Evolutionary conservation across 106 monocot species (phyloP).

Genomic region (Dendrobium nobile): DNA sequence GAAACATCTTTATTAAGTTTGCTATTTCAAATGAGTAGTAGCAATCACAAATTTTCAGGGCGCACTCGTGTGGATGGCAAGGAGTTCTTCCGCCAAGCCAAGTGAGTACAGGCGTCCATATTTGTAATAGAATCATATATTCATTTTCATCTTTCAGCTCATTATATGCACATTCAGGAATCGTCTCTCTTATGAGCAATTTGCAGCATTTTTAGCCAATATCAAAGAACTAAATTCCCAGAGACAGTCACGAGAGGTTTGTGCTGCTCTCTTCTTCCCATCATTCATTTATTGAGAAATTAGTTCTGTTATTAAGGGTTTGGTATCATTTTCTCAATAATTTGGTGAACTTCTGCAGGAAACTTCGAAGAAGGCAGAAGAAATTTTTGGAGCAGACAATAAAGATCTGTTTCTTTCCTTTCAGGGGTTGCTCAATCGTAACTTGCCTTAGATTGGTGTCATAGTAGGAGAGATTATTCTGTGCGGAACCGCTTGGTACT

Average conservation of each 20-base stretch:
- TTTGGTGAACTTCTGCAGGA: conserved; percentile 26
- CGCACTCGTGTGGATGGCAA: conserved; percentile 83
- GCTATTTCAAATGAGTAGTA: background rate
- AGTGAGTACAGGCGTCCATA: conserved; percentile 28
- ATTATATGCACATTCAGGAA: conserved; percentile 32
- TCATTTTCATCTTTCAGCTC: background rate
- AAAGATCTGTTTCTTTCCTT: conserved; percentile 47
- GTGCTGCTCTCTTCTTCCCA: background rate
- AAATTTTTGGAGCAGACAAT: conserved; percentile 56
- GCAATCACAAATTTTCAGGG: conserved; percentile 30
- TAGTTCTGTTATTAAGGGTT: background rate
- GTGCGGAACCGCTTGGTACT: too few species aligned
- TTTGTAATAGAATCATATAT: background rate
- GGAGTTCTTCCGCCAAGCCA: conserved; percentile 94
- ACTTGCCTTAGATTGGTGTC: background rate
- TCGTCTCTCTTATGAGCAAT: conserved; percentile 90
- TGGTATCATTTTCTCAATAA: background rate
- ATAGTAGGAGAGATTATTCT: too few species aligned
- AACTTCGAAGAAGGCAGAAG: conserved; percentile 48
- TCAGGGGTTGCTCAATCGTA: conserved; percentile 42
- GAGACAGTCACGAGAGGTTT: conserved; percentile 80
- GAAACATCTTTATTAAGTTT: background rate
- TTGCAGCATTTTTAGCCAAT: conserved; percentile 83
- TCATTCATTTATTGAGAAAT: background rate
- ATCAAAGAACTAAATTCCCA: conserved; percentile 89